Conservation (phyloP, 2,329 filamentous ascomycete genomes). For the Phyllosticta ampelicida region DNA sequence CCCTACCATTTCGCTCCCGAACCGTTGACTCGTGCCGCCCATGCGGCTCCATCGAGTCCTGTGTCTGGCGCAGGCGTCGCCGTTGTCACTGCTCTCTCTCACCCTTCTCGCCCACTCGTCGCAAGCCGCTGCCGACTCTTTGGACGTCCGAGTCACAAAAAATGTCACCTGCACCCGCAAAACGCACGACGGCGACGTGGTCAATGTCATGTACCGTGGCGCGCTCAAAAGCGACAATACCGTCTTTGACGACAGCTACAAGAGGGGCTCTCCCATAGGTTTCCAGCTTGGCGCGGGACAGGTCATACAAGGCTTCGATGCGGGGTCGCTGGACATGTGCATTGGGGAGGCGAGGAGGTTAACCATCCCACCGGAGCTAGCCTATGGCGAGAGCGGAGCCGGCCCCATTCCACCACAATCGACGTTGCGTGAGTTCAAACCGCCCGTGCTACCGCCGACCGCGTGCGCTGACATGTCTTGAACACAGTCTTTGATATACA, state of each 20-base stretch:
- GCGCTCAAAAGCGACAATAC: slow-evolving; percentile 60
- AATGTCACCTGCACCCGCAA: slow-evolving; percentile 71
- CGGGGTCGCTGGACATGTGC: slow-evolving; percentile 90
- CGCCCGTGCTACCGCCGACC: background rate
- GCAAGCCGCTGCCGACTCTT: slow-evolving; percentile 29
- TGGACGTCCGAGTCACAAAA: slow-evolving; percentile 63
- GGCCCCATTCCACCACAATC: slow-evolving; percentile 80
- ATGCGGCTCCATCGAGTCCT: slow-evolving; percentile 9
- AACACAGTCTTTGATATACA: slow-evolving; percentile 77
- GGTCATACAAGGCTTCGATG: slow-evolving; percentile 95
- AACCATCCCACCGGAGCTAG: slow-evolving; percentile 79
- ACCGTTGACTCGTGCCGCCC: slow-evolving; percentile 1
- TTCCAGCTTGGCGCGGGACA: slow-evolving; percentile 75
- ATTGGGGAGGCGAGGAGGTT: slow-evolving; percentile 87
- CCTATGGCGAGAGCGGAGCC: slow-evolving; percentile 67
- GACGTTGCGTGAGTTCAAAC: slow-evolving; percentile 52
- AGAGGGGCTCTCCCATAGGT: slow-evolving; percentile 63
- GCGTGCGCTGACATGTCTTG: slow-evolving; percentile 13
- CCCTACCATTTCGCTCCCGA: background rate
- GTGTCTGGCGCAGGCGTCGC: slow-evolving; percentile 2
- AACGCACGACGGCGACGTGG: slow-evolving; percentile 56
- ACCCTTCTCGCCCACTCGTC: slow-evolving; percentile 35
- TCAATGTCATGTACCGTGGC: slow-evolving; percentile 82
- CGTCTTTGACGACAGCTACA: slow-evolving; percentile 49
- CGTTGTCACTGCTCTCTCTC: slow-evolving; percentile 18